Percentiles rank a stretch among this genome's conserved stretches.
These are phyloP conservation scores for Thermomucor indicae-seudaticae DNA, from an alignment of 371 early-diverging fungal species.

Conservation along the genomic window DNA sequence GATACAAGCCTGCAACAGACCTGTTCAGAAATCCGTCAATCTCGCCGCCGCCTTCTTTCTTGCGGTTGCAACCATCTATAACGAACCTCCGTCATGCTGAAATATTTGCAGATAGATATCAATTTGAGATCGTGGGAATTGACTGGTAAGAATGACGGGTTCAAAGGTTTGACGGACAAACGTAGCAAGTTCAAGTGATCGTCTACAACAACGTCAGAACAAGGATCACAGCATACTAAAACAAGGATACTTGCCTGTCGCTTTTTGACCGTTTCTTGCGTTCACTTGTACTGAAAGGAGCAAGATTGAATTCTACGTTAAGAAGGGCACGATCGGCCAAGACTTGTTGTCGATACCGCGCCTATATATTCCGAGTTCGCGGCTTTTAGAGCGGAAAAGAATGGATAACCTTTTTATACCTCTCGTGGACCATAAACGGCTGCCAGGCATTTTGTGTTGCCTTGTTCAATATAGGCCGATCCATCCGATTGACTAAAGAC, in stretches of 20 bases:
- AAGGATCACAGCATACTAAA: neutral
- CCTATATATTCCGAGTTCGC: slow-evolving; percentile 21
- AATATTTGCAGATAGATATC: slow-evolving; percentile 89
- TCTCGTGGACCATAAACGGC: slow-evolving; percentile 95
- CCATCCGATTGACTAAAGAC: slow-evolving; percentile 87
- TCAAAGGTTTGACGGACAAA: slow-evolving; percentile 91
- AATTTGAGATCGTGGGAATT: slow-evolving; percentile 88
- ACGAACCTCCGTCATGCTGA: slow-evolving; percentile 95
- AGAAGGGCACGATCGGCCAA: slow-evolving; percentile 80
- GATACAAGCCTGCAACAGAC: slow-evolving; percentile 76
- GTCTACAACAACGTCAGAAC: slow-evolving; percentile 41
- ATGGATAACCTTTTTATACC: slow-evolving; percentile 28
- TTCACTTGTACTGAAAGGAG: slow-evolving; percentile 90
- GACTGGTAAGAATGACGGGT: slow-evolving; percentile 70
- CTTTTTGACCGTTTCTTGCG: slow-evolving; percentile 75
- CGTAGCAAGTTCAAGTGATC: slow-evolving; percentile 79
- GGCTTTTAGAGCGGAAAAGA: neutral
- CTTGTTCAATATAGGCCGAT: slow-evolving; percentile 92
- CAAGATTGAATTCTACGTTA: slow-evolving; percentile 87
- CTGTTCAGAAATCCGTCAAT: too few relatives aligned
- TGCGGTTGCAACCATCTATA: too few relatives aligned
- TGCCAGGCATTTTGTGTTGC: slow-evolving; percentile 91
- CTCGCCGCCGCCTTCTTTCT: too few relatives aligned
- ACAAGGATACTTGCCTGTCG: slow-evolving; percentile 65
- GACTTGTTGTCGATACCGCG: slow-evolving; percentile 53